phyloP scores from a whole-genome alignment of 202 grass and related monocot genomes.

The Tripidium arundinaceum region DNA sequence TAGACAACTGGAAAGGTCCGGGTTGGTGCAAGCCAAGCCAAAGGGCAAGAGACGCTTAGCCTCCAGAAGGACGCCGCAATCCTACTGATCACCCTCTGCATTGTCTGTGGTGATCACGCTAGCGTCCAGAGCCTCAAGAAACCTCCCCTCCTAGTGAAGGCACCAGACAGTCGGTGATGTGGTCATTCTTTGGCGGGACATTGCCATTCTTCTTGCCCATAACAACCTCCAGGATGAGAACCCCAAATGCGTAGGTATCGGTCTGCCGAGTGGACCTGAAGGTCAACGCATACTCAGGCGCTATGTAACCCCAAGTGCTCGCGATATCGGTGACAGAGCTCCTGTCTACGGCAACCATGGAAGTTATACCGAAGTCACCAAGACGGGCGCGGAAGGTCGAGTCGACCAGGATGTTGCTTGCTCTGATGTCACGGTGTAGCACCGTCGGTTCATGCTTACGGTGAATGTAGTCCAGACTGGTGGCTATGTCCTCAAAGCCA shows the following conservation, averaged over 20 bases:
- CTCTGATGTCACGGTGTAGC: not conserved
- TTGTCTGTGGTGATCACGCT: not conserved
- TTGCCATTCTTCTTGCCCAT: not conserved
- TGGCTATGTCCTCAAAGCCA: not conserved
- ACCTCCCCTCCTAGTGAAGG: not conserved
- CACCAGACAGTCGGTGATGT: not conserved
- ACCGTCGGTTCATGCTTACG: not conserved
- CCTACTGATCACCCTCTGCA: not conserved
- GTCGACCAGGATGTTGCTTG: not conserved
- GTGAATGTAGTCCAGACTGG: not conserved
- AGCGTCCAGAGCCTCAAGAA: not conserved
- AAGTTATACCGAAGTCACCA: not conserved
- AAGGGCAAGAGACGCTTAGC: not conserved
- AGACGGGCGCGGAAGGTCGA: not conserved
- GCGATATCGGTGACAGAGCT: not conserved
- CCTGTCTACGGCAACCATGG: not conserved
- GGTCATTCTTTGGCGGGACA: not conserved
- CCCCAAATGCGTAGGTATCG: not conserved
- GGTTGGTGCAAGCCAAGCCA: not conserved
- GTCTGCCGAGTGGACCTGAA: not conserved
- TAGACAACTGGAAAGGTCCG: not conserved
- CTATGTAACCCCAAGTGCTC: not conserved
- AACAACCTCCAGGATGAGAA: not conserved
- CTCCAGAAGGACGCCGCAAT: not conserved
- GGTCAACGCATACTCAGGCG: not conserved